phyloP scores from a whole-genome alignment of 257 asterid genomes.

The Ilex asprella region DNA sequence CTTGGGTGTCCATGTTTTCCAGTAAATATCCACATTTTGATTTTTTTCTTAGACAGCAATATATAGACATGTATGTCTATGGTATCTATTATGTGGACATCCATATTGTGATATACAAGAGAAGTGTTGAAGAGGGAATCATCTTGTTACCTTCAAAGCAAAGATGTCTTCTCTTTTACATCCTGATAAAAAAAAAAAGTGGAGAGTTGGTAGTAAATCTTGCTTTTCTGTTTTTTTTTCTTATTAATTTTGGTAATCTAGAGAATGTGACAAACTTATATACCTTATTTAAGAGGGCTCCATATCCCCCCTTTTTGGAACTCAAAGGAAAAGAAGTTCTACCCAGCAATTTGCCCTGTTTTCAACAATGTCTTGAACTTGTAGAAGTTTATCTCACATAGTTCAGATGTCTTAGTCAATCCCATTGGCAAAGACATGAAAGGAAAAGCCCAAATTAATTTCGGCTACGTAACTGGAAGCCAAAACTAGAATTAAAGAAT shows the following conservation, averaged over 20 bases:
- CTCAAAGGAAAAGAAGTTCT: neutral
- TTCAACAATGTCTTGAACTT: neutral
- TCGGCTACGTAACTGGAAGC: neutral
- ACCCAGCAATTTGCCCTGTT: neutral
- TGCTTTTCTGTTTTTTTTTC: too few relatives aligned
- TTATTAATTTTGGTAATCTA: too few relatives aligned
- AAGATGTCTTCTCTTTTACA: neutral
- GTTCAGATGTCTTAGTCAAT: neutral
- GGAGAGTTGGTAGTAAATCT: too few relatives aligned
- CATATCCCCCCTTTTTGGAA: neutral
- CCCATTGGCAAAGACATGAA: neutral
- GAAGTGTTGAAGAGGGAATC: neutral
- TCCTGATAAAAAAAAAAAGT: neutral
- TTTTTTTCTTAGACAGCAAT: neutral
- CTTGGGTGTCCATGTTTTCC: neutral
- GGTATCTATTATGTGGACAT: neutral
- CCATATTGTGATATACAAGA: neutral
- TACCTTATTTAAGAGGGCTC: neutral
- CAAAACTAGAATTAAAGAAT: too few relatives aligned
- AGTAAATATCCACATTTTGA: neutral
- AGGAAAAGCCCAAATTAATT: neutral
- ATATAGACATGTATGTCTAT: neutral
- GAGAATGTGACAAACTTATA: neutral
- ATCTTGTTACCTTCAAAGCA: slow-evolving; percentile 2
- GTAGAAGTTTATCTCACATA: neutral